Evolutionary conservation across 2,329 filamentous ascomycete genomes (phyloP).

Genomic region (Xylaria sp.): DNA sequence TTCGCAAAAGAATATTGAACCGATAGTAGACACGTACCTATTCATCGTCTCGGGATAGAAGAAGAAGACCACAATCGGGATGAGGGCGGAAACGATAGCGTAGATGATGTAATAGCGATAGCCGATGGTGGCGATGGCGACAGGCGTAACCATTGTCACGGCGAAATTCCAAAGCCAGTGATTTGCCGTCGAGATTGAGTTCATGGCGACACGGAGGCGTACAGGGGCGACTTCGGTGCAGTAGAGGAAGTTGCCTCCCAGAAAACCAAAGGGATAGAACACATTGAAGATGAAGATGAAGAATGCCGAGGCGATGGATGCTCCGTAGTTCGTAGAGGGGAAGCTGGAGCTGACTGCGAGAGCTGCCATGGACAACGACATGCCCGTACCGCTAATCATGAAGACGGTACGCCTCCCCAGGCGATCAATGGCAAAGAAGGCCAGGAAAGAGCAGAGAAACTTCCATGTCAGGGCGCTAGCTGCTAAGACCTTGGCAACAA

Average conservation of each 20-base stretch:
- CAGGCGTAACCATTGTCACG: slow-evolving; percentile 71
- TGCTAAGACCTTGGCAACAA: slow-evolving; percentile 56
- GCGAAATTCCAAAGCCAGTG: slow-evolving; percentile 69
- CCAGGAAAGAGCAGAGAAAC: slow-evolving; percentile 57
- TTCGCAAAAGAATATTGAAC: no score
- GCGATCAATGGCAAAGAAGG: slow-evolving; percentile 63
- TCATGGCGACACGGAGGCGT: slow-evolving; percentile 64
- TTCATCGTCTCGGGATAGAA: slow-evolving; percentile 72
- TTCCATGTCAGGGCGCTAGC: slow-evolving; percentile 67
- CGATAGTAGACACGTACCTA: no score
- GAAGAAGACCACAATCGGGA: slow-evolving; percentile 67
- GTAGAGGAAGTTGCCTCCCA: slow-evolving; percentile 67
- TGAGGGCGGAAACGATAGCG: slow-evolving; percentile 70
- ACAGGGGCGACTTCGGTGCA: slow-evolving; percentile 67
- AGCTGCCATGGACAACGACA: slow-evolving; percentile 65
- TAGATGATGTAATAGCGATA: slow-evolving; percentile 74
- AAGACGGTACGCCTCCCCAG: slow-evolving; percentile 63
- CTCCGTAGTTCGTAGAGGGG: slow-evolving; percentile 56
- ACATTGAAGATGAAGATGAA: slow-evolving; percentile 64
- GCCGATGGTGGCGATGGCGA: slow-evolving; percentile 65
- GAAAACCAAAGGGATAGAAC: slow-evolving; percentile 63
- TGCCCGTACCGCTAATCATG: slow-evolving; percentile 63
- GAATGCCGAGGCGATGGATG: slow-evolving; percentile 62
- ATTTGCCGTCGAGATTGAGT: slow-evolving; percentile 60
- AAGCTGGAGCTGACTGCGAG: slow-evolving; percentile 64